These are phyloP conservation scores for Hypomyces perniciosus DNA, from an alignment of 2,329 filamentous ascomycete species.

Conservation along the genomic window DNA sequence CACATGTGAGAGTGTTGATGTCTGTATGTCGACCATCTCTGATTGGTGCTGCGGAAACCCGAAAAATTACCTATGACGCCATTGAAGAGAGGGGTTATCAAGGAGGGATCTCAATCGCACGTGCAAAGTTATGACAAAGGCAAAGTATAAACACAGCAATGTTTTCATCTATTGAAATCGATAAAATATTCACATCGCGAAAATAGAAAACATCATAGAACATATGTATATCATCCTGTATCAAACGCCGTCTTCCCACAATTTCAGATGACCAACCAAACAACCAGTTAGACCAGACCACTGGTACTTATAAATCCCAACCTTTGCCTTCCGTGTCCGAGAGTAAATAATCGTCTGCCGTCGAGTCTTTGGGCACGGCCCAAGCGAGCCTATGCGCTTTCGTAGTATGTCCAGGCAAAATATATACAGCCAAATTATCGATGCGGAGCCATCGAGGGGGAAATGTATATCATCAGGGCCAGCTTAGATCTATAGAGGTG, in stretches of 20 bases:
- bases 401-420: conserved; percentile 22
- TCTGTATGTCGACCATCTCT: no score
- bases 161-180: conserved; percentile 4
- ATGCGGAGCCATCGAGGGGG: no score
- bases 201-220: conserved; percentile 7
- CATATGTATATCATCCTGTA: conserved; percentile 1
- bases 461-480: background rate
- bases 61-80: no score
- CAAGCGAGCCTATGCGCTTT: conserved; percentile 16
- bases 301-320: background rate
- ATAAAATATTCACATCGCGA: conserved; percentile 23
- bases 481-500: conserved; percentile 47
- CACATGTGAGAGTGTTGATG: no score
- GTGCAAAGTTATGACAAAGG: no score
- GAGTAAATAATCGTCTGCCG: no score
- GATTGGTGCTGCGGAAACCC: no score
- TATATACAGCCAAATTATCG: conserved; percentile 28
- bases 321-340: background rate
- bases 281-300: background rate
- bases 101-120: no score
- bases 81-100: no score
- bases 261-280: no score
- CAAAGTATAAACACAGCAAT: no score
- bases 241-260: conserved; percentile 12
- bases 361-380: background rate